Base-by-base conservation (phyloP, 129 eudicot species). In the Arctium lappa region DNA sequence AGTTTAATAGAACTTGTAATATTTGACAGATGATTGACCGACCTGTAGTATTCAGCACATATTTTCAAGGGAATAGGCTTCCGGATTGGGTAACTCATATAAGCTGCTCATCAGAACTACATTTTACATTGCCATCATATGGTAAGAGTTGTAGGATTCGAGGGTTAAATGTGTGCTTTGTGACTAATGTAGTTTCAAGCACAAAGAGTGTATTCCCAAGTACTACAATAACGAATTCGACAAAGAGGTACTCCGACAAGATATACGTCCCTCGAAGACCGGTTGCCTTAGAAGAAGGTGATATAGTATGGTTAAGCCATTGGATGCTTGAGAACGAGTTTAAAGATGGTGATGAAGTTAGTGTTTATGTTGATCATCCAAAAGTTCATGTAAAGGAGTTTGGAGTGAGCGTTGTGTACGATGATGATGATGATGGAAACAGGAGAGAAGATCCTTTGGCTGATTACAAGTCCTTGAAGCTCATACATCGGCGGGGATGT, bases 21-120 rank as follows among this genome's bases (percentile, higher is more conserved):
- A 10, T 10, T 27, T 53, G 6, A n/a, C 48, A 62, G 75, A 37
- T 50, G 15, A 4, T 13, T 6, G 37, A 38, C n/a, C 79, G 78
- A 11, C 32, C 4, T 78, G 66, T 36, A 36, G 46, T 81, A 37
- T 56, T 82, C 71, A 44, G 56, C 77, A 68, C 81, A 42, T 62
- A 46, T 74, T 22, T 74, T 75, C 85, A 66, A 7, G 80, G 85
- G 56, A 63, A 39, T 7, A 18, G n/a, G 48, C 18, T 74, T 74
- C 80, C 75, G 18, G 15, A 37, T 10, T 60, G 78, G 74, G 53
- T 83, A 12, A 48, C 48, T 69, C 69, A 34, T 27, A 69, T 9
- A 48, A 37, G 8, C 8, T 6, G 0, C 7, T 73, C 73, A 34
- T 5, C 69, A 1, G 32, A 34, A 6, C 50, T 78, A 70, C 16